Evolutionary conservation across 495 filamentous ascomycete species (phyloP), one percentile per base, ranked within the genome.

Genomic region (Immersiella caudata): DNA sequence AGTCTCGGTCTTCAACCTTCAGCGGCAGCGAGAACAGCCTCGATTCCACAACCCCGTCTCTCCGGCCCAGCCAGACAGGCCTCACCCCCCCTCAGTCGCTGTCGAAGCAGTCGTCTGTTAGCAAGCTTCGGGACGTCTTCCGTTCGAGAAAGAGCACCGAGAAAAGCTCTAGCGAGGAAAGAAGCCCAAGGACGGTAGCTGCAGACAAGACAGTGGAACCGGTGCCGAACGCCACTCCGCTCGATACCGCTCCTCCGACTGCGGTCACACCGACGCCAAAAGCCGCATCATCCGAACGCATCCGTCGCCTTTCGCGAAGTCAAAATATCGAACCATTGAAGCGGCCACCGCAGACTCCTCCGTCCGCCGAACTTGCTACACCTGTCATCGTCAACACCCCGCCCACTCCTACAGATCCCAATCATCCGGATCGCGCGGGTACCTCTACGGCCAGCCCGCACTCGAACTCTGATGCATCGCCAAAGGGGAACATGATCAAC

Each of bases 401-500:
- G 16, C 85, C 85, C 18, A 87, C 84, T 18, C 85, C 85, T 36
- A 85, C 81, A 54, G 81, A 84, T 7, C 69, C 73, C 14, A 70
- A 68, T 35, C 61, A 67, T 16, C 72, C 71, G 12, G 67, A 65
- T 6, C 67, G 63, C 46, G 29, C 29, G 16, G 62, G 59, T 33
- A 27, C 73, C 67, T 46, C 69, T 62, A 25, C 74, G 70, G 51
- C 70, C 64, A 67, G 76, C 66, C 70, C 82, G 64, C 58, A 79
- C 60, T 66, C 79, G 73, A 65, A 70, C 9, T 60, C 75, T 52
- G 68, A 81, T 71, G 75, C 76, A 49, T 80, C 78, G 33, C 72
- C 78, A 27, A 71, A 78, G 64, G 89, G 89, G 66, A 91, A 88
- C 74, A 93, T 91, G 89, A 93, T 91, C 78, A 87, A 91, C 35